Percentiles rank a stretch among this genome's conserved stretches.
phyloP scores from a whole-genome alignment of 202 grass and related monocot species.

The Setaria italica region DNA sequence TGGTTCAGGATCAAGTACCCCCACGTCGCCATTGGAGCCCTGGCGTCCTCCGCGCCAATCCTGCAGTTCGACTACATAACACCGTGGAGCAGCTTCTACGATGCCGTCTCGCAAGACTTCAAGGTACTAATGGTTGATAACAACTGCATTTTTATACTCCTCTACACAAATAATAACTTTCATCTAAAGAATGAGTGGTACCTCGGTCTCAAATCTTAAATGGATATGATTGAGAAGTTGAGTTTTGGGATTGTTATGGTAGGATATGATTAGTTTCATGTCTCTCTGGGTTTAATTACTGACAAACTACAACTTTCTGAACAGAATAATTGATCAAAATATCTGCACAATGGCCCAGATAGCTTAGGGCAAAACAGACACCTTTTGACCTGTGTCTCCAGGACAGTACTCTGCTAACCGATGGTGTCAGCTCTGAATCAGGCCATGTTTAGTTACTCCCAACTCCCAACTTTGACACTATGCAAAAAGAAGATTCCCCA shows the following conservation, averaged over 20 bases:
- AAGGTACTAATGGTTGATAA: constrained; percentile 53
- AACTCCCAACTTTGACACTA: no score
- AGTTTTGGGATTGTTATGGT: background rate
- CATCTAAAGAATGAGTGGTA: background rate
- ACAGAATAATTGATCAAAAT: background rate
- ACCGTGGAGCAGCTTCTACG: constrained; percentile 88
- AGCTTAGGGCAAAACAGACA: background rate
- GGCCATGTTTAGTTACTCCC: no score
- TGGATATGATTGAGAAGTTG: background rate
- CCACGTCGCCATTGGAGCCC: constrained; percentile 79
- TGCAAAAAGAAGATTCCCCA: no score
- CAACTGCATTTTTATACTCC: background rate
- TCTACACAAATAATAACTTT: background rate
- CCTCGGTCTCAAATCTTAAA: background rate
- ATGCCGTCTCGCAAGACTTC: constrained; percentile 78
- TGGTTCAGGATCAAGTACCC: constrained; percentile 99
- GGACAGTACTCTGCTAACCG: background rate
- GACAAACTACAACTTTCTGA: background rate
- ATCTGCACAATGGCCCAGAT: background rate
- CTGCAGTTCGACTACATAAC: constrained; percentile 85
- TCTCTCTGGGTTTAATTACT: background rate
- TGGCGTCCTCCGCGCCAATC: constrained; percentile 90
- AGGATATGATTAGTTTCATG: background rate
- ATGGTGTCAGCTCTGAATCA: background rate
- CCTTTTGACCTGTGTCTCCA: constrained; percentile 1